Evolutionary conservation across 352 stramenopile genomes (phyloP).

Genomic region (Phytophthora ramorum): DNA sequence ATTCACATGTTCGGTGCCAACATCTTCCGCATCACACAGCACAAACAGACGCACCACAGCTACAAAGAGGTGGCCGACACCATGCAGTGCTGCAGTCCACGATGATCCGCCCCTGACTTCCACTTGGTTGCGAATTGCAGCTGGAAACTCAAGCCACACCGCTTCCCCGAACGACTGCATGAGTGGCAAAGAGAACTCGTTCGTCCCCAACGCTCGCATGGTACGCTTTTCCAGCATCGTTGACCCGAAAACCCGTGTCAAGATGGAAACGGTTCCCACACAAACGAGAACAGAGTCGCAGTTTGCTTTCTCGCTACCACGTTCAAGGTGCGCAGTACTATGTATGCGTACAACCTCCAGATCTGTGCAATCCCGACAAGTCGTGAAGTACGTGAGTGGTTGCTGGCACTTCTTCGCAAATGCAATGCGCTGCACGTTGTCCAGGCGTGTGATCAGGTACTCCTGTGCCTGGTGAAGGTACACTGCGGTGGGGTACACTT

Average conservation of each 20-base stretch:
- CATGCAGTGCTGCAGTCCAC: slow-evolving; percentile 72
- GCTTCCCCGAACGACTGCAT: slow-evolving; percentile 96
- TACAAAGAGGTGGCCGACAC: slow-evolving; percentile 92
- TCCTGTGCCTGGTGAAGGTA: slow-evolving; percentile 93
- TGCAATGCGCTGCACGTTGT: slow-evolving; percentile 73
- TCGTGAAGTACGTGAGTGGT: slow-evolving; percentile 90
- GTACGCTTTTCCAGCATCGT: slow-evolving; percentile 85
- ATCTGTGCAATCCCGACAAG: slow-evolving; percentile 87
- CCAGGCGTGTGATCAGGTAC: slow-evolving; percentile 90
- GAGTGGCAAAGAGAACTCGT: slow-evolving; percentile 94
- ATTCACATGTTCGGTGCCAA: slow-evolving; percentile 89
- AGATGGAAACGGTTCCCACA: slow-evolving; percentile 79
- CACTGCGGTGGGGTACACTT: slow-evolving; percentile 91
- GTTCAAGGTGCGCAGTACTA: slow-evolving; percentile 17
- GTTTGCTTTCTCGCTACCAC: slow-evolving; percentile 3
- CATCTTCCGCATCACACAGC: slow-evolving; percentile 84
- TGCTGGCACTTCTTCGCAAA: slow-evolving; percentile 66
- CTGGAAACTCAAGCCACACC: slow-evolving; percentile 95
- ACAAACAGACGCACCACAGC: slow-evolving; percentile 94
- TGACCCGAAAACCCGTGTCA: slow-evolving; percentile 87
- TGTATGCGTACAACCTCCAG: slow-evolving; percentile 86
- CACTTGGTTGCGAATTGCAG: slow-evolving; percentile 46
- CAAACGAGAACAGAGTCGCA: slow-evolving; percentile 43
- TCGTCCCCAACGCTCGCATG: slow-evolving; percentile 78
- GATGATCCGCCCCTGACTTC: slow-evolving; percentile 37